Base-by-base conservation (phyloP, 1,284 basidiomycete genomes). In the Sanguinoderma infundibulare region DNA sequence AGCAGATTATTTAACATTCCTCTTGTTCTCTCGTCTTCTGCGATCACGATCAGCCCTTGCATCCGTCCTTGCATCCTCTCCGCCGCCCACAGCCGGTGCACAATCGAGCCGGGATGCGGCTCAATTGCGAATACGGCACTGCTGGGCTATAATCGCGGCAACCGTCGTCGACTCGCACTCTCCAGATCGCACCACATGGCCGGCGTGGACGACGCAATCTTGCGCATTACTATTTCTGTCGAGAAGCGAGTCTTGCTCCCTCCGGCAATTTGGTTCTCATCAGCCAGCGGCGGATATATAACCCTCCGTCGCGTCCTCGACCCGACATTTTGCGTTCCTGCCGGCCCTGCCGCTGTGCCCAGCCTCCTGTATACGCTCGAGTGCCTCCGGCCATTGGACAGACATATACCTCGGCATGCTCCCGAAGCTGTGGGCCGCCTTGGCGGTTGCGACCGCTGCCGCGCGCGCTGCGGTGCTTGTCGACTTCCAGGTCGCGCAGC, bases 401-500 rank as follows among this genome's bases (percentile, higher is more conserved):
- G 7, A 14, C 39, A 14, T n/a, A 10, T 40, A 15, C 10, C n/a
- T 14, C 40, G 20, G n/a, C 9, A 68, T 68, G 67, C 53, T 66
- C 34, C 26, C 58, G 38, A 47, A 54, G 34, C 42, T 64, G 39
- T 56, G 61, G n/a, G 61, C 63, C 14, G 59, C 65, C 20, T 47
- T 73, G 20, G 47, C 64, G 24, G 36, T 60, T 26, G 61, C 68
- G 14, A 59, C 53, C 28, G 57, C 67, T 7, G 67, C 67, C n/a
- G 60, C 50, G 26, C 67, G 60, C 26, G 78, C 81, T 17, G 73
- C 78, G 35, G 82, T 81, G 17, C 79, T 91, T 14, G 83, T 87
- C 28, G 81, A 91, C 72, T 92, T 92, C 71, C 90, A 91, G 72
- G 88, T 91, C 57, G 78, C 86, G 6, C 84, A 91, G 66, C 89